phyloP scores from a whole-genome alignment of 2,329 filamentous ascomycete genomes.

The Penicillium sp. region DNA sequence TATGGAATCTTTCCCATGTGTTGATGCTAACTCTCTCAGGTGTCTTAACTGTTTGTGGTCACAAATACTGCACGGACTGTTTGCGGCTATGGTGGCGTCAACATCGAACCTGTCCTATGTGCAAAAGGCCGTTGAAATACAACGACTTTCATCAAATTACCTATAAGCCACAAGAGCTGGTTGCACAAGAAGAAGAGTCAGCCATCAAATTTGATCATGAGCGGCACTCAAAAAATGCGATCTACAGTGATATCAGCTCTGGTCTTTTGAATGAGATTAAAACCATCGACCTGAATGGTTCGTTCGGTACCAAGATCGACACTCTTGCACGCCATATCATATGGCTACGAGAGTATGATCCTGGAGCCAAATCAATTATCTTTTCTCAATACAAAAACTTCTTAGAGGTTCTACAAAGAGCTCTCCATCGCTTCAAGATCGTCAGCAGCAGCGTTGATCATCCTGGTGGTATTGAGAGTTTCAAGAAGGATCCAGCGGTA shows the following conservation, averaged over 20 bases:
- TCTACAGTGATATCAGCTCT: conserved; percentile 76
- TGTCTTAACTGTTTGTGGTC: conserved; percentile 75
- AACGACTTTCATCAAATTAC: conserved; percentile 82
- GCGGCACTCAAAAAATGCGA: conserved; percentile 47
- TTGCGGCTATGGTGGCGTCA: conserved; percentile 74
- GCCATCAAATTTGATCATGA: conserved; percentile 30
- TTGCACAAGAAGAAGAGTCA: conserved; percentile 59
- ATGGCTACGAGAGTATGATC: conserved; percentile 81
- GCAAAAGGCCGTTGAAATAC: conserved; percentile 67
- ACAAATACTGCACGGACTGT: conserved; percentile 89
- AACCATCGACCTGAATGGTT: conserved; percentile 70
- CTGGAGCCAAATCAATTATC: conserved; percentile 86
- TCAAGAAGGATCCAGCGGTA: conserved; percentile 69
- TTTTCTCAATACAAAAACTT: conserved; percentile 91
- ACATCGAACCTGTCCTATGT: conserved; percentile 78
- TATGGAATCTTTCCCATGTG: neutral
- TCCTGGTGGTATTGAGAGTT: conserved; percentile 68
- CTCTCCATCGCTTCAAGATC: conserved; percentile 72
- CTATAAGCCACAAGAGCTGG: conserved; percentile 73
- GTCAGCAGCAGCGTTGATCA: conserved; percentile 70
- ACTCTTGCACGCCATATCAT: conserved; percentile 77
- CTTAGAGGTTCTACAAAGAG: conserved; percentile 68
- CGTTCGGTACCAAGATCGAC: conserved; percentile 89
- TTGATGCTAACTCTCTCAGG: conserved; percentile 25
- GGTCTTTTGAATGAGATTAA: conserved; percentile 77